These are phyloP conservation scores for Flagelloscypha sp. DNA, from an alignment of 768 basidiomycete species.

Conservation along the genomic window DNA sequence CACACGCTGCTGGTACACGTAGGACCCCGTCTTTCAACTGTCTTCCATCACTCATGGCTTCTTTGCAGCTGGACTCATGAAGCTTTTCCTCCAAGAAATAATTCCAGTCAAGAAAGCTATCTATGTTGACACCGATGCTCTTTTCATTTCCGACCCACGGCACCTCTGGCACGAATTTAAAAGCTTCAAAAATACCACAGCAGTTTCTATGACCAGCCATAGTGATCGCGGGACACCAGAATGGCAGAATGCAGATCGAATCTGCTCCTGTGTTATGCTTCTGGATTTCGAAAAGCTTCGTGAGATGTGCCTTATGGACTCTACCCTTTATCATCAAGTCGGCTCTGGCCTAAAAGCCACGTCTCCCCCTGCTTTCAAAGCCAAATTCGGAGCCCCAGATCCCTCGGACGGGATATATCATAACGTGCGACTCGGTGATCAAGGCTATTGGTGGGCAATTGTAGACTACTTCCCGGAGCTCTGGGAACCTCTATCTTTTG, in stretches of 20 bases:
- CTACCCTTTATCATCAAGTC: conserved; percentile 26
- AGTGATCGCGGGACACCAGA: conserved; percentile 29
- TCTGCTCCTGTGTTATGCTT: conserved; percentile 48
- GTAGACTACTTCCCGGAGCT: conserved; percentile 33
- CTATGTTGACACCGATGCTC: conserved; percentile 44
- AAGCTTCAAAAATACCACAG: conserved; percentile 23
- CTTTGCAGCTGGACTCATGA: conserved; percentile 38
- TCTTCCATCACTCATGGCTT: neutral
- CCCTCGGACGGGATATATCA: conserved; percentile 27
- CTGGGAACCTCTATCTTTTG: conserved; percentile 33
- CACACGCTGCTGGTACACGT: conserved; percentile 42
- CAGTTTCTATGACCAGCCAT: conserved; percentile 37
- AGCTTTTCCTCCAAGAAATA: conserved; percentile 45
- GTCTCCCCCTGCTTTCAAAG: conserved; percentile 32
- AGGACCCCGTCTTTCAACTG: conserved; percentile 15
- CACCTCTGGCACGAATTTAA: conserved; percentile 37
- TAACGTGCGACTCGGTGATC: conserved; percentile 41
- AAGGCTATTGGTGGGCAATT: conserved; percentile 49
- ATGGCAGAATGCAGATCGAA: conserved; percentile 38
- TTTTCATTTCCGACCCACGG: conserved; percentile 39
- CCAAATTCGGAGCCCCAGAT: conserved; percentile 34
- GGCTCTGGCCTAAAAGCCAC: conserved; percentile 22
- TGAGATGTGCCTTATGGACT: conserved; percentile 38
- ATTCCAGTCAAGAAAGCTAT: conserved; percentile 40
- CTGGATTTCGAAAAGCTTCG: conserved; percentile 39